phyloP scores from a whole-genome alignment of 441 rosid species.

The Croton setiger region DNA sequence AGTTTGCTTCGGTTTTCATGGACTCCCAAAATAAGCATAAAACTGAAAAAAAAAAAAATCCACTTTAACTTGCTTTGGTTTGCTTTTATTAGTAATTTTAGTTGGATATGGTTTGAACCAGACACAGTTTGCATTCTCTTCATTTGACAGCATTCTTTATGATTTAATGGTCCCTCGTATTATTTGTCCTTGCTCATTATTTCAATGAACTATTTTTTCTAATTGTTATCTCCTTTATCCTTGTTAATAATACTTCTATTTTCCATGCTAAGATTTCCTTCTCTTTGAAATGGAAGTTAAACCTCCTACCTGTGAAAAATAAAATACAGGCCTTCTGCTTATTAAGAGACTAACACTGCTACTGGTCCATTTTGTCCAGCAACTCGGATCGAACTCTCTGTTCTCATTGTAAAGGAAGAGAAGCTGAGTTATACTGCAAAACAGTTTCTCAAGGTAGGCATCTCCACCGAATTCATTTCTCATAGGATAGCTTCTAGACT shows the following conservation, averaged over 20 bases:
- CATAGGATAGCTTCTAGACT: neutral
- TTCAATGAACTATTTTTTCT: neutral
- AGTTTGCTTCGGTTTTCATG: no score
- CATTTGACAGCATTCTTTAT: neutral
- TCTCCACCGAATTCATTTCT: conserved; percentile 10
- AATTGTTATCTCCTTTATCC: neutral
- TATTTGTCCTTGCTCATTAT: neutral
- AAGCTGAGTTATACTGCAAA: conserved; percentile 87
- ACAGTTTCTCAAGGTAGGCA: conserved; percentile 76
- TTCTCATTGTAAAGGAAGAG: conserved; percentile 87
- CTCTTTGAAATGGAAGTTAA: neutral
- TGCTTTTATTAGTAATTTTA: no score
- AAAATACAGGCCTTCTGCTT: neutral
- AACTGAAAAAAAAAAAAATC: no score
- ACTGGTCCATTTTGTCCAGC: conserved; percentile 34
- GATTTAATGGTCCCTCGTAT: neutral
- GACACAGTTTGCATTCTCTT: no score
- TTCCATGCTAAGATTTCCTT: neutral
- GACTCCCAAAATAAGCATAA: no score
- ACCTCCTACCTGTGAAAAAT: neutral
- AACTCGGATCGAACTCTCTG: conserved; percentile 64
- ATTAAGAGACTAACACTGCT: conserved; percentile 16
- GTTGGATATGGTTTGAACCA: no score
- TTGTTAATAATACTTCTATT: neutral
- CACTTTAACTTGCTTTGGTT: no score